Evolutionary conservation across 2,329 filamentous ascomycete species (phyloP), one percentile per base, ranked within the genome.

Genomic region (Fusarium sp.): DNA sequence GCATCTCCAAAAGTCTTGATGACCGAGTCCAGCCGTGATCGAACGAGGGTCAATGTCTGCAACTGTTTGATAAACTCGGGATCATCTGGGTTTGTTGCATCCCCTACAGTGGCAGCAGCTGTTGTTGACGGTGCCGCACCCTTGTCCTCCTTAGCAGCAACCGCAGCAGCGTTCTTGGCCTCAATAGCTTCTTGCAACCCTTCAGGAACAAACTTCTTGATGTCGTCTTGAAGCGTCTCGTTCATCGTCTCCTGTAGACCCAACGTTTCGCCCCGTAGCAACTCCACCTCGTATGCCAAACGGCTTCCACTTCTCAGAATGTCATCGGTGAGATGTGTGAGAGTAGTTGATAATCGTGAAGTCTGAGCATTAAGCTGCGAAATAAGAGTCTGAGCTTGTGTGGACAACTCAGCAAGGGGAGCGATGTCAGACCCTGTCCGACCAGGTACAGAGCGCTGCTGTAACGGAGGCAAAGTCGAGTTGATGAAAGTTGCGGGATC

Each of bases 1-100:
- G 96, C 95, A 73, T 97, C 91, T 40, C 94, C 95, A 78, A 99
- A 99, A 1, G 91, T 91, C 78, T 92, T 92, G 75, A 98, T 94
- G 26, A 98, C 94, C 2, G 89, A 87, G 69, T 98, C 94, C 16
- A 99, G 86, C n/a, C 94, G 91, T 3, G 88, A 82, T 51, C 94
- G 92, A 30, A 98, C 93, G 41, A 91, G 86, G 5, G 91, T 92
- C 37, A 99, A 84, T 15, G 91, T 97, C 71, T 92, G 92, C 57
- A 99, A 85, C 70, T 94, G 91, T 52, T 86, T 86, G 69, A 97
- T 91, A 78, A 91, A 93, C 33, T 84, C 82, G 3, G 91, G 91
- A 59, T 91, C 88, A 31, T 80, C 58, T 30, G 70, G 69, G 44
- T 71, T 69, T 44, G 38, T 57, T 36, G 67, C 62, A 4, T 64